Conservation (phyloP, 2,329 filamentous ascomycete genomes). For the Juglanconis juglandina region DNA sequence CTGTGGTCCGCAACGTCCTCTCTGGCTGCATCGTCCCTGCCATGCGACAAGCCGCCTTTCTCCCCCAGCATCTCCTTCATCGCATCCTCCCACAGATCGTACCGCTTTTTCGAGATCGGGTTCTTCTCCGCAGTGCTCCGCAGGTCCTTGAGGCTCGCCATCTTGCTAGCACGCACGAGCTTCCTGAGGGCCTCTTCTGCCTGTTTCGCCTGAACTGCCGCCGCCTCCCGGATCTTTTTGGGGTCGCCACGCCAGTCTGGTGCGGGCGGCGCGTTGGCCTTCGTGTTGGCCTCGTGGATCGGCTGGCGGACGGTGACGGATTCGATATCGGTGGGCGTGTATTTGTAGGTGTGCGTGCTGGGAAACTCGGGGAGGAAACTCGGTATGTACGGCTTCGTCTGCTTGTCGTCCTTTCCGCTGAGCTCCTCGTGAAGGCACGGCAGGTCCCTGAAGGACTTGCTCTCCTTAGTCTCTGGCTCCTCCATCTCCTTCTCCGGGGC, state of each 20-base stretch:
- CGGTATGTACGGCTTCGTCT: constrained; percentile 54
- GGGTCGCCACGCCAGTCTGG: constrained; percentile 42
- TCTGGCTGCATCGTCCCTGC: constrained; percentile 23
- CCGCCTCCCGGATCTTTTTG: constrained; percentile 57
- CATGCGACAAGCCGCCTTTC: constrained; percentile 7
- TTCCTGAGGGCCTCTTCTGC: constrained; percentile 59
- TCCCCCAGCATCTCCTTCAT: constrained; percentile 55
- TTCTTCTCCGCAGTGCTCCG: constrained; percentile 54
- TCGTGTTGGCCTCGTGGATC: constrained; percentile 21
- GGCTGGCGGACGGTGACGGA: constrained; percentile 28
- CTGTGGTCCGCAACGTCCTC: constrained; percentile 58
- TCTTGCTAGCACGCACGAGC: constrained; percentile 60
- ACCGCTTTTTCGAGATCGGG: constrained; percentile 49
- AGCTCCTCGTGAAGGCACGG: constrained; percentile 52
- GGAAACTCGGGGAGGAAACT: constrained; percentile 59
- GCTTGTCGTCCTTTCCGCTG: constrained; percentile 56
- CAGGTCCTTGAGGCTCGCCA: constrained; percentile 62
- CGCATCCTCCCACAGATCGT: constrained; percentile 58
- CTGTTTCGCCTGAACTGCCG: constrained; percentile 57
- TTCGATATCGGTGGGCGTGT: constrained; percentile 47
- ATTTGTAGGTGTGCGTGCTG: constrained; percentile 61
- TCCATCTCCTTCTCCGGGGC: constrained; percentile 35
- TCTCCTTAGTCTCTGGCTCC: constrained; percentile 33
- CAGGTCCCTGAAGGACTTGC: constrained; percentile 26
- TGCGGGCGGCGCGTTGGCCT: constrained; percentile 14